Conservation (phyloP, 2,329 filamentous ascomycete species). For the Hymenoscyphus occultus region DNA sequence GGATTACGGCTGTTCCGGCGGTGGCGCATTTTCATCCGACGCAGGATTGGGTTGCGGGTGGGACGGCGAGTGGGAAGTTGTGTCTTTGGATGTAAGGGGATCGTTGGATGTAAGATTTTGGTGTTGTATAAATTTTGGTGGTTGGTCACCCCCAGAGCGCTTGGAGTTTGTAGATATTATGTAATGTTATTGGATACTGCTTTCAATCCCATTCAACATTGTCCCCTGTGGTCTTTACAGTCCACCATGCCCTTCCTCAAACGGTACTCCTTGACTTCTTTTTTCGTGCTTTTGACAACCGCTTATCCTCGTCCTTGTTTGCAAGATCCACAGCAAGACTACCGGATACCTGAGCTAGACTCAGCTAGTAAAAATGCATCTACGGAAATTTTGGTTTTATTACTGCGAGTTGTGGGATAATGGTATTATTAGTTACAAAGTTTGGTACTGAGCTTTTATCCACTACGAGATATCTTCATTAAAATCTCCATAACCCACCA, state of each 20-base stretch:
- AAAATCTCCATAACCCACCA: too few species aligned
- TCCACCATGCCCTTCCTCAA: too few species aligned
- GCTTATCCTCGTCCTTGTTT: too few species aligned
- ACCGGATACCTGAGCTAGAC: too few species aligned
- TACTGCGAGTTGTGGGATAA: too few species aligned
- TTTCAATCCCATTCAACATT: neutral
- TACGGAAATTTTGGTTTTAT: too few species aligned
- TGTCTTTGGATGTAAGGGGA: constrained; percentile 74
- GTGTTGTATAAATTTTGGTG: neutral
- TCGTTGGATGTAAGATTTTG: neutral
- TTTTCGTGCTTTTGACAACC: neutral
- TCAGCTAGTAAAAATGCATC: too few species aligned
- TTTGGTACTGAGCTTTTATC: too few species aligned
- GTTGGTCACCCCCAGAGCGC: neutral
- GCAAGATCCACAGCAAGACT: too few species aligned
- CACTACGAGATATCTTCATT: too few species aligned
- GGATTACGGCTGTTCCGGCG: constrained; percentile 90
- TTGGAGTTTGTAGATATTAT: neutral
- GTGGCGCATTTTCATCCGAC: constrained; percentile 88
- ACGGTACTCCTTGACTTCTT: neutral
- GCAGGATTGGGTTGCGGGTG: constrained; percentile 87
- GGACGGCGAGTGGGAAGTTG: constrained; percentile 87
- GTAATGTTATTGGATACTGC: neutral
- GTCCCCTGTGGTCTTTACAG: too few species aligned
- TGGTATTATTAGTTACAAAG: too few species aligned